phyloP scores from a whole-genome alignment of 169 alveolate genomes.

The Hammondia hammondi region DNA sequence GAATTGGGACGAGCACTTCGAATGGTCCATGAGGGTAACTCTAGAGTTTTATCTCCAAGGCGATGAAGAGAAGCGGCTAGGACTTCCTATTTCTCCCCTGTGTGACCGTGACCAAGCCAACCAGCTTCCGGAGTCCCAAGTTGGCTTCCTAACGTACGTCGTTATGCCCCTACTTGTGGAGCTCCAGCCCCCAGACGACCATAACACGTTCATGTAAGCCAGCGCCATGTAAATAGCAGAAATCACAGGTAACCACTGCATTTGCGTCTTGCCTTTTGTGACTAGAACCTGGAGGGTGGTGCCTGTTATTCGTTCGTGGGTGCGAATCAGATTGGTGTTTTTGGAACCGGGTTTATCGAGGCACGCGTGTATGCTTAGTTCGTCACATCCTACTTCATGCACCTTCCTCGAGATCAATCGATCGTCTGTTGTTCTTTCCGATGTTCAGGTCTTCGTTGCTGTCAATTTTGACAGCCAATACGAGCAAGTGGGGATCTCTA shows the following conservation, averaged over 20 bases:
- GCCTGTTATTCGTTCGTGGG: too few relatives aligned
- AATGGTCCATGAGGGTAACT: slow-evolving; percentile 80
- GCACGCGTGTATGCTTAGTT: neutral
- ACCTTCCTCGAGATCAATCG: neutral
- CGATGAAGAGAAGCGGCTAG: slow-evolving; percentile 80
- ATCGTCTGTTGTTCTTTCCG: neutral
- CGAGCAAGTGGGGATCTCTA: neutral
- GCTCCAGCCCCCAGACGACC: slow-evolving; percentile 28
- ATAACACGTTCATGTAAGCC: slow-evolving; percentile 33
- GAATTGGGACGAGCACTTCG: slow-evolving; percentile 76
- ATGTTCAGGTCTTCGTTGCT: neutral
- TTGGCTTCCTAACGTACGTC: slow-evolving; percentile 84
- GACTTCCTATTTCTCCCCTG: slow-evolving; percentile 84
- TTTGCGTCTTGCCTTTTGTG: too few relatives aligned
- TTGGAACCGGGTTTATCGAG: neutral
- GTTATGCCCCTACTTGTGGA: slow-evolving; percentile 81
- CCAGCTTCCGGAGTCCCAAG: slow-evolving; percentile 84
- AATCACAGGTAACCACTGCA: too few relatives aligned
- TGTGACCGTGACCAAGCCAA: slow-evolving; percentile 88
- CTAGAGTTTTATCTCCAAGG: slow-evolving; percentile 86
- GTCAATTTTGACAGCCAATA: neutral
- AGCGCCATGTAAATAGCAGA: too few relatives aligned
- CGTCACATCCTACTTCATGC: neutral
- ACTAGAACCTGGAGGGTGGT: too few relatives aligned
- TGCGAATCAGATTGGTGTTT: too few relatives aligned